Percentiles rank a stretch among this genome's conserved stretches.
Evolutionary conservation across 805 yeast genomes (phyloP).

Genomic region (Lipomyces orientalis): DNA sequence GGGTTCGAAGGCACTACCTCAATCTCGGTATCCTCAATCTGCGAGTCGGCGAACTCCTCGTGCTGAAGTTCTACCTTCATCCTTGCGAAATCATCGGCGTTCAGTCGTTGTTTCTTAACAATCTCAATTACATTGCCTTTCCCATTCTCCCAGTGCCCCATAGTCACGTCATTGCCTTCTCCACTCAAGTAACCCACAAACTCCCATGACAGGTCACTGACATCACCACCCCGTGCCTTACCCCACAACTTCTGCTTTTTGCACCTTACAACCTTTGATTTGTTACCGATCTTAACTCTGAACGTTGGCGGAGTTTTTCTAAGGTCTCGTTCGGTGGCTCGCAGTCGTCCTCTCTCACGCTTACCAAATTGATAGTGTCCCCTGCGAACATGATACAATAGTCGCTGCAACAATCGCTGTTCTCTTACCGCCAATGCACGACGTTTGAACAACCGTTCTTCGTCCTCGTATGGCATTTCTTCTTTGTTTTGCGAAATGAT

Average conservation of each 20-base stretch:
- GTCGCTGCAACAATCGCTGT: slow-evolving; percentile 4
- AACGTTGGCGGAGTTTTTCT: slow-evolving; percentile 59
- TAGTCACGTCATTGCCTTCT: slow-evolving; percentile 62
- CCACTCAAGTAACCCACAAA: slow-evolving; percentile 71
- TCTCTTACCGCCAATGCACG: neutral
- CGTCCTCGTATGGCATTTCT: neutral
- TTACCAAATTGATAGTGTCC: slow-evolving; percentile 24
- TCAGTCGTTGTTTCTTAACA: slow-evolving; percentile 6
- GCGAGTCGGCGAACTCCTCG: slow-evolving; percentile 15
- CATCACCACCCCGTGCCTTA: slow-evolving; percentile 66
- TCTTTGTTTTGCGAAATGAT: slow-evolving; percentile 49
- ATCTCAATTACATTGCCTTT: slow-evolving; percentile 33
- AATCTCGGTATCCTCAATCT: slow-evolving; percentile 12
- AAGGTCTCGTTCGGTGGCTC: slow-evolving; percentile 62
- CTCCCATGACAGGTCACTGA: slow-evolving; percentile 65
- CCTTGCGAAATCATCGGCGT: slow-evolving; percentile 17
- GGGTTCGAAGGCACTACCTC: slow-evolving; percentile 11
- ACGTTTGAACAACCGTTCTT: neutral
- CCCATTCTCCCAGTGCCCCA: slow-evolving; percentile 36
- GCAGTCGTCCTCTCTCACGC: slow-evolving; percentile 59
- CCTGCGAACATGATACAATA: slow-evolving; percentile 17
- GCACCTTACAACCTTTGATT: slow-evolving; percentile 64
- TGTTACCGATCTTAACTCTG: slow-evolving; percentile 59
- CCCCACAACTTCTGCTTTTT: slow-evolving; percentile 92
- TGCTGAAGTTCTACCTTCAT: slow-evolving; percentile 15